Base-by-base conservation (phyloP, 345 rosid species). In the Geranium rotundifolium region DNA sequence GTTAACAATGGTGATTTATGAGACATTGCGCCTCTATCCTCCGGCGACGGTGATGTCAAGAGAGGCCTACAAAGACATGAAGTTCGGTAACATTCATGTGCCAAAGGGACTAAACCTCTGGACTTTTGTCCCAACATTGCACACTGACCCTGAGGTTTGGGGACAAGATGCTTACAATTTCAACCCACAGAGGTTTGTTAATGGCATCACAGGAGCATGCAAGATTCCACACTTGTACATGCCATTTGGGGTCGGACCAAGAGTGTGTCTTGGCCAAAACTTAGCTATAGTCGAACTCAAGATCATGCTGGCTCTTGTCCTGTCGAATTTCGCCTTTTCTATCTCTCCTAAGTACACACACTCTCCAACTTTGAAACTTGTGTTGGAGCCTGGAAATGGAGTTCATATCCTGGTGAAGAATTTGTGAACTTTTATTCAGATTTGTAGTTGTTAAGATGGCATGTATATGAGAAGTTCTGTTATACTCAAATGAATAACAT, bases 221-320 rank as follows among this genome's bases (percentile, higher is more conserved):
- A 77, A 72, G 65, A 63, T 54, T 14, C 84, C 81, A 0, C 79
- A 72, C 17, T 0, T 56, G 19, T 77, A 71, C 69, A 81, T 79
- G 79, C 82, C 85, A 13, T 81, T 81, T 34, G 85, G 80, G 17
- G 71, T 73, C 0, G 85, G 89, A 1, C 79, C 82, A 1, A 67
- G 84, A 3, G 27, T 69, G 9, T 79, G 84, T 31, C 75, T 74
- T 1, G 84, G 82, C n/a, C 82, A 84, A 67, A 79, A 77, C 65
- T 75, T 79, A 50, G 88, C 81, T 10, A 67, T 79, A 64, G 73
- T 59, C 61, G 88, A 83, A 63, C 77, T 77, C 29, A 84, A 84
- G 67, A 61, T 81, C 3, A 59, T 81, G 0, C 19, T 77, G 0
- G 30, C 79, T 60, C 61, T 70, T 27, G 16, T 77, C 13, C 19